Base-by-base conservation (phyloP, 768 basidiomycete species). In the Serendipita vermifera region DNA sequence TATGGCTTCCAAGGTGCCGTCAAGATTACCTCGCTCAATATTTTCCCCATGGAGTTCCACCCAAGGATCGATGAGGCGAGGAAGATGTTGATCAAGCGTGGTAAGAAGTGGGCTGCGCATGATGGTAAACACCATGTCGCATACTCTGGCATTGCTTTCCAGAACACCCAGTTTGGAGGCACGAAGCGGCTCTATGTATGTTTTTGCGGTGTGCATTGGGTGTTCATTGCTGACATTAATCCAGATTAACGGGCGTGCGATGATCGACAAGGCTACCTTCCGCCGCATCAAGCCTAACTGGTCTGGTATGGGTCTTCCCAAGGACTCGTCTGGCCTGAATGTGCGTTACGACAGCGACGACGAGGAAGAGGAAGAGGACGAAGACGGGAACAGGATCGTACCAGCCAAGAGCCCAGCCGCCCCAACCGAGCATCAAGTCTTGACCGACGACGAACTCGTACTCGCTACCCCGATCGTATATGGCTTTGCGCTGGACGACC, bases 201-300 rank as follows among this genome's bases (percentile, higher is more conserved):
- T 54, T 24, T 24, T 13, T 31, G 15, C 32, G 7, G 7, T 26
- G 15, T 31, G 15, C 24, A 14, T 29, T 33, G 11, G 11, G 11
- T n/a, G 32, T 33, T 11, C 51, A 15, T 54, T 26, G 14, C 17
- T 57, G 40, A 51, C 27, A n/a, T n/a, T 27, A 3, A 20, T 6
- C 9, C 57, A 80, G 79, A 71, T 81, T 36, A 73, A 70, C 38
- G 73, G 79, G 38, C 70, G 81, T 15, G 74, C 82, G 55, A 81
- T 83, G 78, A 68, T 83, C 38, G 81, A 83, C 62, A 66, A 78
- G 63, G 71, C 76, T 3, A 76, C 74, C 2, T 82, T 82, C 71
- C 71, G 72, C 41, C 71, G 75, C 33, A 63, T 76, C 54, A 78
- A 81, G 60, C 63, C 75, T 0, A 76, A 75, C 62, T 78, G 80